phyloP scores from a whole-genome alignment of 768 basidiomycete genomes.

The Galerina marginata region DNA sequence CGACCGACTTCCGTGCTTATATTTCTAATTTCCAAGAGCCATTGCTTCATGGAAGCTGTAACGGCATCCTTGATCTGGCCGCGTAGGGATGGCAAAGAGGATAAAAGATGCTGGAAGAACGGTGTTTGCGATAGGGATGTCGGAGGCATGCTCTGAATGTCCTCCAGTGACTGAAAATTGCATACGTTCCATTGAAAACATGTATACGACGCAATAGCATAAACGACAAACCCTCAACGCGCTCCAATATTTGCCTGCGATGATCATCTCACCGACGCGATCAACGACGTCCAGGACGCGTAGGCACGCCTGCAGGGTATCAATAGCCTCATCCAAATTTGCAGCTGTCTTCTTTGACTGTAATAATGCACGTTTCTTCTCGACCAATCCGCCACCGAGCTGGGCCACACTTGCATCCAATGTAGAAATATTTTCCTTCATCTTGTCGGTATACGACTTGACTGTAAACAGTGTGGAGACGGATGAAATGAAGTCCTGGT shows the following conservation, averaged over 20 bases:
- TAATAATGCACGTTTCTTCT: slow-evolving; percentile 90
- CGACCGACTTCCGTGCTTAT: slow-evolving; percentile 84
- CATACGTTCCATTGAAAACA: slow-evolving; percentile 36
- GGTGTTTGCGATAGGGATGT: slow-evolving; percentile 91
- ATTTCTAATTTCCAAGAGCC: slow-evolving; percentile 94
- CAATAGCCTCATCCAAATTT: slow-evolving; percentile 96
- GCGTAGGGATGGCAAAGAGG: slow-evolving; percentile 89
- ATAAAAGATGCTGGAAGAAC: slow-evolving; percentile 89
- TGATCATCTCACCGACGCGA: slow-evolving; percentile 91
- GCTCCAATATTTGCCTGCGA: slow-evolving; percentile 95
- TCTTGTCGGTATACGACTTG: slow-evolving; percentile 93
- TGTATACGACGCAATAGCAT: slow-evolving; percentile 35
- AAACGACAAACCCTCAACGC: slow-evolving; percentile 82
- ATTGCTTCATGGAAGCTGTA: slow-evolving; percentile 93
- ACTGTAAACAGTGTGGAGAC: slow-evolving; percentile 96
- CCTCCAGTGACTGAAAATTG: slow-evolving; percentile 83
- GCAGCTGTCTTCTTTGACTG: slow-evolving; percentile 92
- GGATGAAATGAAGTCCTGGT: slow-evolving; percentile 96
- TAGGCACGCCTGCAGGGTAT: slow-evolving; percentile 91
- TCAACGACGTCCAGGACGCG: slow-evolving; percentile 92
- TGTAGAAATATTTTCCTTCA: slow-evolving; percentile 89
- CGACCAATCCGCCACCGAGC: slow-evolving; percentile 85
- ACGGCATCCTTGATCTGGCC: slow-evolving; percentile 91
- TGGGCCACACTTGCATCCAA: slow-evolving; percentile 89
- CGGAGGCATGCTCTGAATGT: slow-evolving; percentile 89